Evolutionary conservation across 176 grass and related monocot genomes (phyloP).

Genomic region (Sorghum bicolor): Sorghum_bicolor_NCBIv3 NC_012879.2:56022501-56023000

Average conservation of each 20-base stretch:
- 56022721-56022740: neutral
- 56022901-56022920: neutral
- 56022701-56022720: neutral
- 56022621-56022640: neutral
- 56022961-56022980: neutral
- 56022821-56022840: slow-evolving; percentile 3
- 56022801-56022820: neutral
- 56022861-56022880: neutral
- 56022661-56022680: neutral
- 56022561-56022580: neutral
- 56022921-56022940: slow-evolving; percentile 24
- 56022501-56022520: no score
- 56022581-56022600: neutral
- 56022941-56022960: slow-evolving; percentile 30
- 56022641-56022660: neutral
- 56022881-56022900: slow-evolving; percentile 6
- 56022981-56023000: neutral
- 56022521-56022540: neutral
- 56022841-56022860: neutral
- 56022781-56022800: neutral
- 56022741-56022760: neutral
- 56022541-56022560: neutral
- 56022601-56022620: neutral
- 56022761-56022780: neutral
- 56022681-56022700: neutral